phyloP scores from a whole-genome alignment of 768 basidiomycete genomes.

The Lactarius indigo region DNA sequence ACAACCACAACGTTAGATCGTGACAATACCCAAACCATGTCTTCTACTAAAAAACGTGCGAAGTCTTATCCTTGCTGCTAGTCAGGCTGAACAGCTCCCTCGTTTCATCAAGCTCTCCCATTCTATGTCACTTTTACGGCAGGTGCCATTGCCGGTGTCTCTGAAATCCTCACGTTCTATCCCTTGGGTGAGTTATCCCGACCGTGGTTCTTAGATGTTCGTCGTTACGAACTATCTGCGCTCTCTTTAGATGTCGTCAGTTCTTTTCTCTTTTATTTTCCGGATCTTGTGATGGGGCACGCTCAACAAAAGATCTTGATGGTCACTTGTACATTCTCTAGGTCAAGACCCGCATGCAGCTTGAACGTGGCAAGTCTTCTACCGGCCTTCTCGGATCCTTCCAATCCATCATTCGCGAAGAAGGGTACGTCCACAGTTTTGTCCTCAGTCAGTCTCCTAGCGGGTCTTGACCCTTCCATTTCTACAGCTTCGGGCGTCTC shows the following conservation, averaged over 20 bases:
- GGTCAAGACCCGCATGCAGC: conserved; percentile 98
- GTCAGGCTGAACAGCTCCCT: not conserved
- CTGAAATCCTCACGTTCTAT: conserved; percentile 81
- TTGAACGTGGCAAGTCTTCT: conserved; percentile 78
- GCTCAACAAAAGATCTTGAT: not conserved
- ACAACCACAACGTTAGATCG: not conserved
- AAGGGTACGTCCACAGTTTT: conserved; percentile 62
- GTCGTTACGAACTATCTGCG: not conserved
- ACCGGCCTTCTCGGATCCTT: conserved; percentile 83
- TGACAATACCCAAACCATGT: conserved; percentile 5
- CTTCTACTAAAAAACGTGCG: conserved; percentile 25
- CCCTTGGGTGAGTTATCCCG: conserved; percentile 65
- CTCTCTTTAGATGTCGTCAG: conserved; percentile 73
- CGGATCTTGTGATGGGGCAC: not conserved
- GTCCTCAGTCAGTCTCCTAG: conserved; percentile 24
- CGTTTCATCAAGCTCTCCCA: conserved; percentile 58
- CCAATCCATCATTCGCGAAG: conserved; percentile 75
- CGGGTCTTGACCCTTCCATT: conserved; percentile 8
- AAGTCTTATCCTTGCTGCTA: not conserved
- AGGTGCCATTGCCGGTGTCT: conserved; percentile 93
- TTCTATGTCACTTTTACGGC: conserved; percentile 90
- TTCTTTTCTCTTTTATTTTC: conserved; percentile 26
- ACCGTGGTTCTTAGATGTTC: not conserved
- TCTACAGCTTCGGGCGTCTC: conserved; percentile 65
- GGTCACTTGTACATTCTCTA: conserved; percentile 32